phyloP scores from a whole-genome alignment of 2,329 filamentous ascomycete species.

The Furcasterigmium sp. region DNA sequence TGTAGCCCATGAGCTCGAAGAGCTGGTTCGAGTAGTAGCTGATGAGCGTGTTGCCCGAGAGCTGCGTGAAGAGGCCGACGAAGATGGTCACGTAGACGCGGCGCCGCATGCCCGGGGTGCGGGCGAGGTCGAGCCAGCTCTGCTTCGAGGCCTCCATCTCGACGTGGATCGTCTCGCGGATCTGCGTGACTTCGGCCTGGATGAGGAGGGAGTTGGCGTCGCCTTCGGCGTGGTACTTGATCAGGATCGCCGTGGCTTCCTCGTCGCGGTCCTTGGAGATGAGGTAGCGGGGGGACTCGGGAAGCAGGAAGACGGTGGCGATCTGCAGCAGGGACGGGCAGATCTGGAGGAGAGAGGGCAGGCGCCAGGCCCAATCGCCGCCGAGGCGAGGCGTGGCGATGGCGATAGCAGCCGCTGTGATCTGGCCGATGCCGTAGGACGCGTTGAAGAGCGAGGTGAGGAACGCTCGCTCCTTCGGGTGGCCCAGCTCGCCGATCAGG shows the following conservation, averaged over 20 bases:
- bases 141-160: slow-evolving; percentile 44
- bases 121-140: slow-evolving; percentile 47
- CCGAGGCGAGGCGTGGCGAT: slow-evolving; percentile 22
- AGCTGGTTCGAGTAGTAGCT: slow-evolving; percentile 18
- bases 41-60: slow-evolving; percentile 44
- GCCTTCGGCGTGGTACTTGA: slow-evolving; percentile 46
- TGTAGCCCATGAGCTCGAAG: slow-evolving; percentile 30
- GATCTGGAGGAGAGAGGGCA: slow-evolving; percentile 1
- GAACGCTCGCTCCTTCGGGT: slow-evolving; percentile 9
- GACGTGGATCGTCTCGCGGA: slow-evolving; percentile 47
- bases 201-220: slow-evolving; percentile 41
- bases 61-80: slow-evolving; percentile 47
- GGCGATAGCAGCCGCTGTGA: slow-evolving; percentile 30
- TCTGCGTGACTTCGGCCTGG: slow-evolving; percentile 52
- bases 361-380: not conserved
- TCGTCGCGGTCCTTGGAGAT: slow-evolving; percentile 21
- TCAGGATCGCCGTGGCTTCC: slow-evolving; percentile 21
- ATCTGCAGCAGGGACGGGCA: slow-evolving; percentile 4
- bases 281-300: slow-evolving; percentile 27
- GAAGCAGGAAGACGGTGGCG: slow-evolving; percentile 36
- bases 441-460: slow-evolving; percentile 29
- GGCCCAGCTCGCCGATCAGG: slow-evolving; percentile 6
- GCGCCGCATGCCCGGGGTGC: slow-evolving; percentile 41
- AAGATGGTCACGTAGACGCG: slow-evolving; percentile 41
- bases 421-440: slow-evolving; percentile 28